A percentile compares a stretch with the other conserved stretches of the same genome.
Evolutionary conservation across 805 yeast genomes (phyloP).

Genomic region (Candida takata): DNA sequence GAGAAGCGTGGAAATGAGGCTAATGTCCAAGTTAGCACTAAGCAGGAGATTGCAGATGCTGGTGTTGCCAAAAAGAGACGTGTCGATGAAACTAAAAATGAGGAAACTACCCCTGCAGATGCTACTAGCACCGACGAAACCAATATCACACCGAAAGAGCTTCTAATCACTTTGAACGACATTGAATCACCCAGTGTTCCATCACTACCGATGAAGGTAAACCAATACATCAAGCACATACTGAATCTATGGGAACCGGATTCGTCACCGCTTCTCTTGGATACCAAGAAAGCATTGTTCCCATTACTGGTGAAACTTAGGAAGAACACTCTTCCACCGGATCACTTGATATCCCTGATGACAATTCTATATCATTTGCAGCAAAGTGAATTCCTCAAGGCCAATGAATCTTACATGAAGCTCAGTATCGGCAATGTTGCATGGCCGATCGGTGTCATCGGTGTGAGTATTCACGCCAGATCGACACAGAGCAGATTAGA

Average conservation of each 20-base stretch:
- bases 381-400: constrained; percentile 37
- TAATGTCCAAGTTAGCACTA: no score
- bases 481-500: constrained; percentile 54
- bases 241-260: constrained; percentile 32
- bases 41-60: no score
- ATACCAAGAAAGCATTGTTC: constrained; percentile 42
- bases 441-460: constrained; percentile 85
- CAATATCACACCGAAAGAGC: constrained; percentile 13
- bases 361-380: constrained; percentile 61
- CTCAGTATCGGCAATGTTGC: constrained; percentile 82
- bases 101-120: no score
- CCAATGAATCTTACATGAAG: constrained; percentile 65
- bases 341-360: constrained; percentile 45
- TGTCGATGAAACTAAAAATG: no score
- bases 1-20: no score
- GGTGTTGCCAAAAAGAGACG: no score
- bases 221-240: constrained; percentile 25
- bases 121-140: no score
- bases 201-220: constrained; percentile 17
- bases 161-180: constrained; percentile 15
- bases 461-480: constrained; percentile 74
- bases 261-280: constrained; percentile 27
- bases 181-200: constrained; percentile 3
- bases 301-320: constrained; percentile 52
- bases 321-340: constrained; percentile 29